phyloP scores from a whole-genome alignment of 306 rosid species.

The Lathyrus tuberosus region DNA sequence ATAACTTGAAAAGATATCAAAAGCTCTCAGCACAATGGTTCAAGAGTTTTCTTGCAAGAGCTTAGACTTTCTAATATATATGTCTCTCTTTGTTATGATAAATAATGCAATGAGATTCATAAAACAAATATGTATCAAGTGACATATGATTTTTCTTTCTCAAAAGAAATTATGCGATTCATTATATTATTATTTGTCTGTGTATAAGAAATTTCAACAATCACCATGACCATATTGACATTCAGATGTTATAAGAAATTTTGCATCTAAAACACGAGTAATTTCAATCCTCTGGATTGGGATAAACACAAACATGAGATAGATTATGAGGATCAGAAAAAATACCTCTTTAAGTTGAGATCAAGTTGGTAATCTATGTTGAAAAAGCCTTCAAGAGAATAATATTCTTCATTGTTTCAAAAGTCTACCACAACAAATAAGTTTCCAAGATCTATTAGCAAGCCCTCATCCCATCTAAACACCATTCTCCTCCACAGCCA shows the following conservation, averaged over 20 bases:
- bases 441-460: background rate
- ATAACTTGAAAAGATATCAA: conserved; percentile 44
- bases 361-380: background rate
- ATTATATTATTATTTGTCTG: background rate
- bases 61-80: conserved; percentile 15
- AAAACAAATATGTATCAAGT: background rate
- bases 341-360: too few relatives aligned
- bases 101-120: background rate
- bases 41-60: conserved; percentile 43
- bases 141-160: background rate
- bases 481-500: background rate
- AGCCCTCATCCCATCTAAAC: background rate
- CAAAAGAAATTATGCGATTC: background rate
- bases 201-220: background rate
- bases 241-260: too few relatives aligned
- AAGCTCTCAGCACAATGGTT: conserved; percentile 64
- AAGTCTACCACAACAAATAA: background rate
- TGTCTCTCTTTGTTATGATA: background rate
- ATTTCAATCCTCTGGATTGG: background rate
- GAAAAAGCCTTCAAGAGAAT: background rate
- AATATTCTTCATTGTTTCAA: background rate
- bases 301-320: background rate
- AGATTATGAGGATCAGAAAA: background rate
- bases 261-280: background rate
- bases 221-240: background rate